These are phyloP conservation scores for Paecilomyces dactylethromorphus DNA, from an alignment of 2,329 filamentous ascomycete genomes.

Conservation along the genomic window DNA sequence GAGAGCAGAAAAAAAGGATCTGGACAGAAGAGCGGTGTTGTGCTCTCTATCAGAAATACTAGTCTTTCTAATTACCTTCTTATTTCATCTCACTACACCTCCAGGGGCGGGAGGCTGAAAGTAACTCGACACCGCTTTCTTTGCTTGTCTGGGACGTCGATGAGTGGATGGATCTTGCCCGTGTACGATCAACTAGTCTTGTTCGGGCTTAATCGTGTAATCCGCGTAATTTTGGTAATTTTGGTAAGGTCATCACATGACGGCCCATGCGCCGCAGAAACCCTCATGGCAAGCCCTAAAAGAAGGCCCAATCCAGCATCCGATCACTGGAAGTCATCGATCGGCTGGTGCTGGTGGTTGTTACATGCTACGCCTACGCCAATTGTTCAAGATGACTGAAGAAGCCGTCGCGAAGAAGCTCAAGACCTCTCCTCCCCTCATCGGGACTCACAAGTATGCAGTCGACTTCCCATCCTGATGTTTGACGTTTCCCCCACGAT, in stretches of 20 bases:
- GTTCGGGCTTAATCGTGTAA: neutral
- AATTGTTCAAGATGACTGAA: constrained; percentile 54
- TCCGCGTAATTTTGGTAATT: neutral
- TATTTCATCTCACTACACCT: neutral
- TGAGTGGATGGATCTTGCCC: neutral
- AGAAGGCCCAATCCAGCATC: neutral
- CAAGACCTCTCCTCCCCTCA: constrained; percentile 66
- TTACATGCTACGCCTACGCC: constrained; percentile 24
- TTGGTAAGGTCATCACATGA: neutral
- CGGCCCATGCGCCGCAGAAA: neutral
- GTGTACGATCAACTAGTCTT: neutral
- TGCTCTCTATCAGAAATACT: neutral
- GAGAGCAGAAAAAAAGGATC: neutral
- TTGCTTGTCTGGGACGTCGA: neutral
- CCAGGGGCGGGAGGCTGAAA: neutral
- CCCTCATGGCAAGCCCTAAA: neutral
- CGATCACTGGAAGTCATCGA: neutral
- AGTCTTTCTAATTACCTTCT: neutral
- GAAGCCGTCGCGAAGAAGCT: constrained; percentile 71
- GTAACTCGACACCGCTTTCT: neutral
- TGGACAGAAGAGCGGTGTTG: neutral
- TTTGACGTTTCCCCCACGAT: neutral
- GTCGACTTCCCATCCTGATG: neutral
- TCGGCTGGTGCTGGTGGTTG: neutral
- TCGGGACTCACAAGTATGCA: constrained; percentile 82